These are phyloP conservation scores for Eucalyptus shirleyi DNA, from an alignment of 345 rosid species.

Conservation along the genomic window DNA sequence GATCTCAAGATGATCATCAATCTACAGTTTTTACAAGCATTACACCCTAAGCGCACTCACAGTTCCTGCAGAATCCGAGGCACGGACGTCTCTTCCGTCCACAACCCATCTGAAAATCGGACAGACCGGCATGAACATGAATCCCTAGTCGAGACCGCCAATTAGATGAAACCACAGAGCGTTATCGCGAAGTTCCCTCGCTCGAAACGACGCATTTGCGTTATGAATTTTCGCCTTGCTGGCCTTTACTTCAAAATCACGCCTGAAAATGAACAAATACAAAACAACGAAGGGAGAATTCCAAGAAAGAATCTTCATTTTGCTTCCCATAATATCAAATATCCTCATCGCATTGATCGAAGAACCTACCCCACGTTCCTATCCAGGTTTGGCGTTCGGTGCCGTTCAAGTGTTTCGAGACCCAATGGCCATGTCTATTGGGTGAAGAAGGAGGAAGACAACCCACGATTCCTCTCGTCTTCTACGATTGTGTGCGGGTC, in stretches of 20 bases:
- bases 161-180: not conserved
- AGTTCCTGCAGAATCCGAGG: not conserved
- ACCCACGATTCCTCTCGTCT: not conserved
- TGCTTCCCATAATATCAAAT: not conserved
- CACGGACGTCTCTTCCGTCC: not conserved
- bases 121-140: not conserved
- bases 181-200: not conserved
- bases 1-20: not conserved
- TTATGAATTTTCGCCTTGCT: not conserved
- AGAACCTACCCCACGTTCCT: not conserved
- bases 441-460: not conserved
- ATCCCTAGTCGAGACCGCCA: not conserved
- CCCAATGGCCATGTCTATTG: not conserved
- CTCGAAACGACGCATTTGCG: not conserved
- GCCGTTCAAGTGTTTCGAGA: not conserved
- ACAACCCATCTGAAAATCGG: not conserved
- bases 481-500: not conserved
- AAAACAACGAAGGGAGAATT: not conserved
- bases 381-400: not conserved
- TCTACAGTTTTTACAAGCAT: not conserved
- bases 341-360: not conserved
- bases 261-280: not conserved
- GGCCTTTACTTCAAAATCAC: not conserved
- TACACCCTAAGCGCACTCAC: not conserved
- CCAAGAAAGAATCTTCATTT: not conserved